Evolutionary conservation across 306 rosid genomes (phyloP).

Genomic region (Vigna mungo): DNA sequence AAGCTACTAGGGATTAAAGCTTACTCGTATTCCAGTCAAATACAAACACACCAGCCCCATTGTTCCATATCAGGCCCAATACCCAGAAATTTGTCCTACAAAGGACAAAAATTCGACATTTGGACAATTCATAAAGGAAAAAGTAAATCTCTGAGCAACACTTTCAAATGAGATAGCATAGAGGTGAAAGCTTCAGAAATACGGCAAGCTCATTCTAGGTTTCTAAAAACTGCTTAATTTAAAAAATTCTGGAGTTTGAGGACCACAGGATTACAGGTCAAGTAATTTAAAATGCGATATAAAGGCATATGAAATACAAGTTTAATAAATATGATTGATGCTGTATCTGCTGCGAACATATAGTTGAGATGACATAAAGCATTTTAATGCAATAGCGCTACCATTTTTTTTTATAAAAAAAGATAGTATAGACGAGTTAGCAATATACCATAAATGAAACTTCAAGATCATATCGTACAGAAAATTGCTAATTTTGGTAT

Average conservation of each 20-base stretch:
- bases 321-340: too few species aligned
- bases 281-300: background rate
- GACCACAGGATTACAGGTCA: background rate
- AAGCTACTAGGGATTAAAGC: background rate
- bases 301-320: slow-evolving; percentile 1
- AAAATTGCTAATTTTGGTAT: slow-evolving; percentile 2
- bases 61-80: background rate
- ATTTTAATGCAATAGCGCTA: too few species aligned
- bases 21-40: background rate
- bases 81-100: too few species aligned
- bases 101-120: background rate
- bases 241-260: background rate
- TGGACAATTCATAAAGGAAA: background rate
- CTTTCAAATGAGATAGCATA: too few species aligned
- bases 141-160: too few species aligned
- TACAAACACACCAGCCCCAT: background rate
- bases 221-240: background rate
- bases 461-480: slow-evolving; percentile 10
- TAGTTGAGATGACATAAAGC: too few species aligned
- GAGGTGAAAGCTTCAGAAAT: too few species aligned
- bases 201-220: background rate
- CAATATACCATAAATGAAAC: background rate
- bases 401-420: too few species aligned
- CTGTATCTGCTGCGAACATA: too few species aligned
- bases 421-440: background rate